Base-by-base conservation (phyloP, 1,139 yeast genomes). In the Blastobotrys proliferans region DNA sequence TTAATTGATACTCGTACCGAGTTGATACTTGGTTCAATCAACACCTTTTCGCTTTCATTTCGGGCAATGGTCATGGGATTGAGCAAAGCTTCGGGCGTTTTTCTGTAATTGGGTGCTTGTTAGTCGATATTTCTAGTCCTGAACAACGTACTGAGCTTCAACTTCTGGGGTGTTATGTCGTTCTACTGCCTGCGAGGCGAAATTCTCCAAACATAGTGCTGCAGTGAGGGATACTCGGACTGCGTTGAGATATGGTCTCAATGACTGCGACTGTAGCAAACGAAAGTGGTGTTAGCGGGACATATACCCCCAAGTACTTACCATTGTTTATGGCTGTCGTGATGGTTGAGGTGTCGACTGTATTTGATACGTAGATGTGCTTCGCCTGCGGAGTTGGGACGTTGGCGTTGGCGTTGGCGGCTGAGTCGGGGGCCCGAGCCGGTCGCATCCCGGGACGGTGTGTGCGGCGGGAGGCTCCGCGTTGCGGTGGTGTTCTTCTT, bases 111-210 rank as follows among this genome's bases (percentile, higher is more conserved):
- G 26, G 26, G 26, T 22, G 6, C 6, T 16, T 13, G 27, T 31
- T 30, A 20, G 20, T 22, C 6, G 9, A 19, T 18, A 24, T 11
- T 14, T 27, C 8, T 20, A 25, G 18, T 3, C 3, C 26, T 20
- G 17, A 18, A 20, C 16, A 14, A 29, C 55, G 16, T 47, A 55
- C 52, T 74, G 78, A 35, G 85, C 92, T 66, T 92, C 99, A 40
- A 92, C 83, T 64, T 92, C 99, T 3, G 99, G 99, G 52, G 94
- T 78, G 68, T 92, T 92, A 71, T 92, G 98, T 66, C 99, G 83
- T 69, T 92, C 99, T 13, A 85, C 96, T 48, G 85, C 76, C 64
- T 90, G 96, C 10, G 97, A 90, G 19, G 97, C 84, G 64, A 94
- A 94, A 68, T 90, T 92, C 61, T 90, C 94, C 53, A 92, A 72